Percentiles rank a stretch among this genome's conserved stretches.
Conservation (phyloP, 2,329 filamentous ascomycete species). For the Aspergillus udagawae region DNA sequence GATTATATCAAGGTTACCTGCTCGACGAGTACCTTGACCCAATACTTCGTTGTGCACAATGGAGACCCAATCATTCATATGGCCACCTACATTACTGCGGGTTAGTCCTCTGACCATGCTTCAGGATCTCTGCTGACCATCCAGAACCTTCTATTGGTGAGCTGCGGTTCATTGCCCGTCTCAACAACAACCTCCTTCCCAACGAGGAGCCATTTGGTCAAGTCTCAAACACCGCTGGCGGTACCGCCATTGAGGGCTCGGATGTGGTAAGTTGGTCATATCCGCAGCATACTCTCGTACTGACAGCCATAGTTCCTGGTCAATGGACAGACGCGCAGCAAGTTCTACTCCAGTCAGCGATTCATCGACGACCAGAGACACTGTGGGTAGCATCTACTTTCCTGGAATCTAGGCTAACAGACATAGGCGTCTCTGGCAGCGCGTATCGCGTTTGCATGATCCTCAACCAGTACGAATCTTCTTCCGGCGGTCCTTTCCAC, state of each 20-base stretch:
- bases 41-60: constrained; percentile 59
- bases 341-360: constrained; percentile 66
- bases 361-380: constrained; percentile 66
- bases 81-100: constrained; percentile 57
- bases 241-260: constrained; percentile 55
- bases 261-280: constrained; percentile 40
- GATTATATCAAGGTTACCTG: constrained; percentile 61
- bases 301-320: constrained; percentile 47
- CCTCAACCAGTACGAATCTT: constrained; percentile 54
- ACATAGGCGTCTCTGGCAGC: constrained; percentile 28
- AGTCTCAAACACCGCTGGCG: constrained; percentile 54
- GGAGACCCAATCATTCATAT: constrained; percentile 60
- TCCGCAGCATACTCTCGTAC: not conserved
- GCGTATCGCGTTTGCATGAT: constrained; percentile 60
- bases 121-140: constrained; percentile 2
- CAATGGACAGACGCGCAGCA: constrained; percentile 60
- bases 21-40: constrained; percentile 56
- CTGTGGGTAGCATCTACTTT: constrained; percentile 36
- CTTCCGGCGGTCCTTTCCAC: constrained; percentile 64
- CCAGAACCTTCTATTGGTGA: constrained; percentile 55
- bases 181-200: constrained; percentile 50
- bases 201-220: constrained; percentile 52
- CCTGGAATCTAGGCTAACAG: not conserved
- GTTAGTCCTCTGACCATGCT: constrained; percentile 16
- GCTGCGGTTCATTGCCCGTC: constrained; percentile 61